These are phyloP conservation scores for Carex pumila DNA, from an alignment of 176 grass and related monocot genomes.

Conservation along the genomic window DNA sequence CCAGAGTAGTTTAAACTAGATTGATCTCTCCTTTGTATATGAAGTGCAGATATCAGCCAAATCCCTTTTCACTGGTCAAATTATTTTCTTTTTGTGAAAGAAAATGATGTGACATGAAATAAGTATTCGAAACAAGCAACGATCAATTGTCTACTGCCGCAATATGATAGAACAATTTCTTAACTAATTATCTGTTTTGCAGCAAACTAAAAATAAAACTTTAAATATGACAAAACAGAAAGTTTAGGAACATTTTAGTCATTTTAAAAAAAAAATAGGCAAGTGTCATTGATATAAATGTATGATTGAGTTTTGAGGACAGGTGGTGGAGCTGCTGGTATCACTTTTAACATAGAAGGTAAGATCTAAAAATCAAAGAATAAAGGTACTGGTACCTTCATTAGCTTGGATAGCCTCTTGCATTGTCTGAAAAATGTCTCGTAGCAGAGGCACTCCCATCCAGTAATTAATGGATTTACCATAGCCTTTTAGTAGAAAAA, in stretches of 20 bases:
- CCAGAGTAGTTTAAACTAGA: not conserved
- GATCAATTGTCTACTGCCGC: not conserved
- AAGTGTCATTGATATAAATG: not conserved
- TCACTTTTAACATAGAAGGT: not conserved
- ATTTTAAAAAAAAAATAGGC: not conserved
- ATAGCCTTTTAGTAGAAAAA: constrained; percentile 90
- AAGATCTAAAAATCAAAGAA: not conserved
- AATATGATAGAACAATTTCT: not conserved
- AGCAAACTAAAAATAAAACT: not conserved
- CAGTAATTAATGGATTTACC: constrained; percentile 88
- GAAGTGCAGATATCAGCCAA: not conserved
- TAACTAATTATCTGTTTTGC: not conserved
- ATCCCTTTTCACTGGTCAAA: not conserved
- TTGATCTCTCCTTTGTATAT: not conserved
- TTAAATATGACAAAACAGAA: not conserved
- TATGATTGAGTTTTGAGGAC: not conserved
- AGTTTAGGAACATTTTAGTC: not conserved
- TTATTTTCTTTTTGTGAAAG: not conserved
- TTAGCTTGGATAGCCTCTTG: constrained; percentile 66
- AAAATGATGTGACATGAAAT: not conserved
- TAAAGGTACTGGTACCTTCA: constrained; percentile 64
- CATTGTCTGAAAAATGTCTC: constrained; percentile 85
- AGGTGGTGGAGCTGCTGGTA: not conserved
- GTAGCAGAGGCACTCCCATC: constrained; percentile 82
- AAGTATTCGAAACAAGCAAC: not conserved